phyloP scores from a whole-genome alignment of 805 yeast genomes.

The Yarrowia porcina region DNA sequence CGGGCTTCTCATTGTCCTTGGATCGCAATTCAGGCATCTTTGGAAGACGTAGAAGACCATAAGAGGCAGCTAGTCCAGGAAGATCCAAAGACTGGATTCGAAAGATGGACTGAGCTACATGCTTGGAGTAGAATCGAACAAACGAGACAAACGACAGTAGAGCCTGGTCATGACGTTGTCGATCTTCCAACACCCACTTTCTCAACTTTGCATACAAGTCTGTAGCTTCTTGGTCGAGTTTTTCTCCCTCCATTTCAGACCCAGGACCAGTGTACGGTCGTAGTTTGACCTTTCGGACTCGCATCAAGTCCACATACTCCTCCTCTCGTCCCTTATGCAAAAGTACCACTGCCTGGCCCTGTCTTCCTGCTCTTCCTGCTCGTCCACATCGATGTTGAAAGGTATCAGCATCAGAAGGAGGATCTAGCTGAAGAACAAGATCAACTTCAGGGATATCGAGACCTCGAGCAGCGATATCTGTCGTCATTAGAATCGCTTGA shows the following conservation, averaged over 20 bases:
- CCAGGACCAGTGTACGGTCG: slow-evolving; percentile 38
- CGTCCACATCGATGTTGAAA: slow-evolving; percentile 94
- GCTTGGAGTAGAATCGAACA: slow-evolving; percentile 80
- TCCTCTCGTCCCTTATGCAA: slow-evolving; percentile 73
- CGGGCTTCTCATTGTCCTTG: slow-evolving; percentile 50
- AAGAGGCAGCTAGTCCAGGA: slow-evolving; percentile 65
- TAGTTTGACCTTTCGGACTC: slow-evolving; percentile 61
- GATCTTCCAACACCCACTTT: slow-evolving; percentile 64
- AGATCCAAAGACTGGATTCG: slow-evolving; percentile 69
- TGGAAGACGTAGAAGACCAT: slow-evolving; percentile 81
- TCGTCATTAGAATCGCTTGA: slow-evolving; percentile 72
- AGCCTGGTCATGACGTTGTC: slow-evolving; percentile 79
- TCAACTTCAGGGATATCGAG: slow-evolving; percentile 94
- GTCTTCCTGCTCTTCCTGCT: slow-evolving; percentile 86
- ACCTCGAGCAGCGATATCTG: slow-evolving; percentile 99
- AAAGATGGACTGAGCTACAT: slow-evolving; percentile 83
- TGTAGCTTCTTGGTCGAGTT: slow-evolving; percentile 16
- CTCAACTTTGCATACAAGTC: slow-evolving; percentile 36
- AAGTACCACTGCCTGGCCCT: slow-evolving; percentile 75
- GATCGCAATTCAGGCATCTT: slow-evolving; percentile 83
- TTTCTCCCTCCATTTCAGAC: slow-evolving; percentile 28
- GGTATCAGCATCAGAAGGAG: slow-evolving; percentile 89
- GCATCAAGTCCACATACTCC: slow-evolving; percentile 76
- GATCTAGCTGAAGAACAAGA: slow-evolving; percentile 87
- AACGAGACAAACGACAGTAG: slow-evolving; percentile 79